These are phyloP conservation scores for Talaromyces verruculosus DNA, from an alignment of 2,329 filamentous ascomycete species.

Conservation along the genomic window DNA sequence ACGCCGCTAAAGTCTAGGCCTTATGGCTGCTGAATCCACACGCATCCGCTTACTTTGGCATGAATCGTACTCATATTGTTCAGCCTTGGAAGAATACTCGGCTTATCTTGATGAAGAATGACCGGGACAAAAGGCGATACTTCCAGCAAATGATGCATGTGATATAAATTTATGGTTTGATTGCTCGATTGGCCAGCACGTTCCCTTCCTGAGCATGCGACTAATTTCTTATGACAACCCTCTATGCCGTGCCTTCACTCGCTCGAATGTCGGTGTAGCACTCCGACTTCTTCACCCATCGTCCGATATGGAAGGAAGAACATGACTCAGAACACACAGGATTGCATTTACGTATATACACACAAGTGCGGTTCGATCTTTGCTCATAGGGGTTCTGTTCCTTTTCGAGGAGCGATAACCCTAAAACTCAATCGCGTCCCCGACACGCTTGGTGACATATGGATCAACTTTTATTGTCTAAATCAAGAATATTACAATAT, in stretches of 20 bases:
- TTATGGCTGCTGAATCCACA: not conserved
- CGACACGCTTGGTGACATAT: too few relatives aligned
- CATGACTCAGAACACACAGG: not conserved
- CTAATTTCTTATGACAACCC: not conserved
- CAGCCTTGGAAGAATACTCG: not conserved
- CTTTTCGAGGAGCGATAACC: too few relatives aligned
- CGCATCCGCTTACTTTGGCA: not conserved
- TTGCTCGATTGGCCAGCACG: not conserved
- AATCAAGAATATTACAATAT: too few relatives aligned
- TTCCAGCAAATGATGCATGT: not conserved
- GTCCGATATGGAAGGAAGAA: not conserved
- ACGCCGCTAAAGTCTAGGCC: not conserved
- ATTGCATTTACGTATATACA: not conserved
- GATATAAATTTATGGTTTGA: not conserved
- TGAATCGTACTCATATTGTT: not conserved
- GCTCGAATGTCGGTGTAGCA: not conserved
- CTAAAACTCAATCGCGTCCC: too few relatives aligned
- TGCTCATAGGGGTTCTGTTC: not conserved
- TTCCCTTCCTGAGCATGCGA: not conserved
- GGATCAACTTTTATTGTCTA: too few relatives aligned
- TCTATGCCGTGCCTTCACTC: not conserved
- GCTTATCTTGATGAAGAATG: not conserved
- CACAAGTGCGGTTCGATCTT: not conserved
- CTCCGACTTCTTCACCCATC: not conserved
- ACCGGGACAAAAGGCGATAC: not conserved